A percentile compares a stretch with the other conserved stretches of the same genome.
Conservation (phyloP, 2,329 filamentous ascomycete species). For the Alternaria arbusti region DNA sequence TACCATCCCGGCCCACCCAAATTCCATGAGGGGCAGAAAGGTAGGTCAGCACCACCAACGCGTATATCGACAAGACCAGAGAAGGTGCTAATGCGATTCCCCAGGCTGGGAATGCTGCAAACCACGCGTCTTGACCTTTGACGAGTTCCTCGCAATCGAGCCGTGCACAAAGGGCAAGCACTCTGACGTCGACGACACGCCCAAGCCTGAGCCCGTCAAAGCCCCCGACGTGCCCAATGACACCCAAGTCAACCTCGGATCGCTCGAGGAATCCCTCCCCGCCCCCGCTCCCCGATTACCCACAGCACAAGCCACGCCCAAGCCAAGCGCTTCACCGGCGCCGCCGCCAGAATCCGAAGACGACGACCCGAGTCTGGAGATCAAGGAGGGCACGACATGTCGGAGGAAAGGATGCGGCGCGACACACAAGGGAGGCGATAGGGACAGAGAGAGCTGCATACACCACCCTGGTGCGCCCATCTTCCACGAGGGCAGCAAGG, state of each 20-base stretch:
- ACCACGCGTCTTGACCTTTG: constrained; percentile 92
- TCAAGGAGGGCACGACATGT: constrained; percentile 77
- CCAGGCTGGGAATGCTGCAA: constrained; percentile 99
- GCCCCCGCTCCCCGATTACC: constrained; percentile 43
- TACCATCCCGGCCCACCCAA: constrained; percentile 91
- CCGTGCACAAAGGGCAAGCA: constrained; percentile 94
- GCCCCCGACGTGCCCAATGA: constrained; percentile 54
- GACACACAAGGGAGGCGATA: constrained; percentile 62
- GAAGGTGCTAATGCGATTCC: constrained; percentile 3
- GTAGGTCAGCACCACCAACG: constrained; percentile 54
- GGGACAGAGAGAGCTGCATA: constrained; percentile 76
- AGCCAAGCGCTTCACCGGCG: constrained; percentile 32
- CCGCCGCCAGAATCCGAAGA: constrained; percentile 70
- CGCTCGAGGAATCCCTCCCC: constrained; percentile 38
- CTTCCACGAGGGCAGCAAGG: constrained; percentile 98
- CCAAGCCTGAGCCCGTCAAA: constrained; percentile 57
- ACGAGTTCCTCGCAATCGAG: constrained; percentile 92
- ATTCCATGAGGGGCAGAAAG: constrained; percentile 99
- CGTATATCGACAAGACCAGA: not conserved
- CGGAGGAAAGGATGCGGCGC: constrained; percentile 76
- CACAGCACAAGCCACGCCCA: constrained; percentile 35
- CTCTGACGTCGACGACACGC: constrained; percentile 80
- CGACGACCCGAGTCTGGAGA: constrained; percentile 77
- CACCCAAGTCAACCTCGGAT: constrained; percentile 41
- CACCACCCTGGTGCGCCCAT: constrained; percentile 90